These are phyloP conservation scores for Myochromella boudieri DNA, from an alignment of 768 basidiomycete genomes.

Conservation along the genomic window DNA sequence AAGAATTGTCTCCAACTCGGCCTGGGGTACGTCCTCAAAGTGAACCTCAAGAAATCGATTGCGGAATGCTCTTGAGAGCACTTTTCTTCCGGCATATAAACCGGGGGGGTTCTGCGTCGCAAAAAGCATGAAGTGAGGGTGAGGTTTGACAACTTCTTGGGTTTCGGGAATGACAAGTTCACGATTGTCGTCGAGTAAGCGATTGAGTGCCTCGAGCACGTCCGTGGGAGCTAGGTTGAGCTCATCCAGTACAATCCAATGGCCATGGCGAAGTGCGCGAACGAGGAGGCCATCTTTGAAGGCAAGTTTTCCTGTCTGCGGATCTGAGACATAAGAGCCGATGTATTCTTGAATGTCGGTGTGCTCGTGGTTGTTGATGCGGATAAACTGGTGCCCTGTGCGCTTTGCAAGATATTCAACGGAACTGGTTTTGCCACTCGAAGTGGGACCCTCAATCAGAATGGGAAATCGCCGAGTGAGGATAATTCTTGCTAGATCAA, in stretches of 20 bases:
- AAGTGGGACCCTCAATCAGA: conserved; percentile 96
- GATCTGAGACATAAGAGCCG: conserved; percentile 94
- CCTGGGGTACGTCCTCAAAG: conserved; percentile 94
- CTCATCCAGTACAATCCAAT: conserved; percentile 99
- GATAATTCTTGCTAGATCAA: conserved; percentile 91
- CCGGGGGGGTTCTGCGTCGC: conserved; percentile 98
- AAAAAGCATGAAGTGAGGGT: conserved; percentile 96
- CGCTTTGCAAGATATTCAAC: conserved; percentile 92
- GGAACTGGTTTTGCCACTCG: conserved; percentile 95
- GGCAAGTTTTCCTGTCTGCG: conserved; percentile 87
- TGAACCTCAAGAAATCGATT: conserved; percentile 98
- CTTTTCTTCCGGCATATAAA: conserved; percentile 91
- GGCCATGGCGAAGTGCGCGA: conserved; percentile 84
- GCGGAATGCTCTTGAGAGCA: conserved; percentile 92
- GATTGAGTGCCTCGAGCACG: conserved; percentile 95
- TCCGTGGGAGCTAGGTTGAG: conserved; percentile 97
- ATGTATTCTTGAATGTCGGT: conserved; percentile 99
- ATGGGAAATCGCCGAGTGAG: conserved; percentile 89
- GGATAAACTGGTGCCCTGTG: conserved; percentile 93
- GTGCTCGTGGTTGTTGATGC: conserved; percentile 99
- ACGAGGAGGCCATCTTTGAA: conserved; percentile 95
- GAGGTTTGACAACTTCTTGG: conserved; percentile 89
- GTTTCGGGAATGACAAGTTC: conserved; percentile 96
- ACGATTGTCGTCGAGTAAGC: conserved; percentile 95
- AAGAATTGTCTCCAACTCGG: conserved; percentile 91